Evolutionary conservation across 208 protist genomes (phyloP).

Genomic region (Acanthamoeba lenticulata): DNA sequence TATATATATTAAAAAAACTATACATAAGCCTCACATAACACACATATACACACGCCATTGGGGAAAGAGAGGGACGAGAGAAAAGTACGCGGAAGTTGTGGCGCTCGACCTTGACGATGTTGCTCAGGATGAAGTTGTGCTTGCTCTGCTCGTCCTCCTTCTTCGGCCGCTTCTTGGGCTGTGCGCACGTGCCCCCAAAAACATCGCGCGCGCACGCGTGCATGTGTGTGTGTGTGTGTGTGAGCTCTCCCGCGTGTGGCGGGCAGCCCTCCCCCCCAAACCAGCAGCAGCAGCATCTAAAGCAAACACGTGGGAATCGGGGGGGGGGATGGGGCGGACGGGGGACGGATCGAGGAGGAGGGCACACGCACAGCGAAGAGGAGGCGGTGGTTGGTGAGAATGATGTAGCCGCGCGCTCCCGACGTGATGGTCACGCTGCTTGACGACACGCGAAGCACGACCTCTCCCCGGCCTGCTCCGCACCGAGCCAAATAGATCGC

Average conservation of each 20-base stretch:
- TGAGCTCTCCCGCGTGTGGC: no score
- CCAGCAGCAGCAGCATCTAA: background rate
- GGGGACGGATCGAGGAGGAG: background rate
- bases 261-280: no score
- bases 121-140: background rate
- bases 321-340: background rate
- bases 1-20: no score
- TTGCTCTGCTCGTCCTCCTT: background rate
- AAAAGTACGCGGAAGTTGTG: background rate
- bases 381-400: conserved; percentile 33
- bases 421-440: conserved; percentile 39
- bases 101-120: conserved; percentile 19
- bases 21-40: no score
- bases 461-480: conserved; percentile 11
- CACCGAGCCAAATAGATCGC: no score
- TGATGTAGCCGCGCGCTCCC: background rate
- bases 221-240: no score
- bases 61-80: background rate
- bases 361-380: background rate
- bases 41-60: no score
- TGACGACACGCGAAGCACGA: conserved; percentile 1
- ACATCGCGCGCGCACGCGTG: no score
- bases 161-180: background rate
- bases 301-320: no score
- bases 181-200: no score